Base-by-base conservation (phyloP, 2,329 filamentous ascomycete species). In the Ophiobolus disseminans region DNA sequence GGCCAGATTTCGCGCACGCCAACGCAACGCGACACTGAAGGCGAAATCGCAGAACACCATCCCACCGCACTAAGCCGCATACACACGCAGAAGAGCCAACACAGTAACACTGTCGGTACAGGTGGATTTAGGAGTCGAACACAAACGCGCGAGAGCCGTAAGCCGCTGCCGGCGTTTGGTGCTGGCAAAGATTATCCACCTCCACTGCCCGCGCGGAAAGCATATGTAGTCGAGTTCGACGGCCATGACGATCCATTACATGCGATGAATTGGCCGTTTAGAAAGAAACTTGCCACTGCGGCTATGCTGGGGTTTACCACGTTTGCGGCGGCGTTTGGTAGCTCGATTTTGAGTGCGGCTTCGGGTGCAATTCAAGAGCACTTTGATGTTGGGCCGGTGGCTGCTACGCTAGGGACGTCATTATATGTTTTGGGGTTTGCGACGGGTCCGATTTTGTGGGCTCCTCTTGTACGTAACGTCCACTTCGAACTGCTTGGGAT, bases 251-350 rank as follows among this genome's bases (percentile, higher is more conserved):
- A 96, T 64, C 91, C 91, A 2, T 67, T 92, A 51, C 91, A 96
- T 72, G 88, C 90, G 1, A 89, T 93, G 75, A 96, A 96, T 70
- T 96, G 91, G 91, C 81, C 88, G 0, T 66, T 89, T 44, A 83
- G 77, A 67, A 92, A 89, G 78, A 96, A 96, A 85, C 40, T 91
- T 30, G 61, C 82, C 4, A 89, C 86, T 0, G 83, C 85, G 16
- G 79, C 80, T 31, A 86, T 91, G 62, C 76, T 92, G 32, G 88
- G 86, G 13, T 91, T 86, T 63, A 90, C 87, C 11, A 91, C 89
- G 14, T 77, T 91, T 62, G 65, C 65, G 1, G 78, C 87, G 0
- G 82, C 88, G 4, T 92, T 92, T 64, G 84, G 86, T 0, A 73
- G 68, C 36, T 73, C 69, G 35, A 75, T 78, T 7, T 79, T 76